phyloP scores from a whole-genome alignment of 1,139 yeast species.

The Nakaseomyces sp. region DNA sequence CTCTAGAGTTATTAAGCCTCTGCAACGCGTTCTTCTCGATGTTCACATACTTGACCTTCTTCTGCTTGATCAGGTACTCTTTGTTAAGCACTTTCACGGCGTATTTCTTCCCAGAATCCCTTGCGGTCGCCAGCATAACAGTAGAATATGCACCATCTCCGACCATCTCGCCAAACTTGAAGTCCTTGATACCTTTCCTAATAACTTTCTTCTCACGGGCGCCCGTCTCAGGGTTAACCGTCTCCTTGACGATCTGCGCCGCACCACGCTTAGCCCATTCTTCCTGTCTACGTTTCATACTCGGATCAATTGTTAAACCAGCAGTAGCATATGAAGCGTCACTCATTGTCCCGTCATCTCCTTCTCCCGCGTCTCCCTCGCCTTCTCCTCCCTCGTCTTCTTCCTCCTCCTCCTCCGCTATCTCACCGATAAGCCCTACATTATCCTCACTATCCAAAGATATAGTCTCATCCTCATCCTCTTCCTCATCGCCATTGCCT shows the following conservation, averaged over 20 bases:
- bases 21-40: constrained; percentile 71
- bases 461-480: constrained; percentile 13
- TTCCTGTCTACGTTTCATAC: constrained; percentile 19
- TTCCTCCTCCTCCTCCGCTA: constrained; percentile 6
- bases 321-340: constrained; percentile 9
- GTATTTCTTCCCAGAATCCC: constrained; percentile 45
- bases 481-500: constrained; percentile 9
- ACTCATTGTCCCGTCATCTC: constrained; percentile 7
- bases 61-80: constrained; percentile 66
- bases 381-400: constrained; percentile 6
- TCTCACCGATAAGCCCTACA: not conserved
- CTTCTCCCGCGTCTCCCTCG: too few species aligned
- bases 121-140: constrained; percentile 61
- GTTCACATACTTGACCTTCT: constrained; percentile 70
- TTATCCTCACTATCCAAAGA: constrained; percentile 2
- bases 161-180: constrained; percentile 58
- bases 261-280: constrained; percentile 33
- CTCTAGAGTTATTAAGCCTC: constrained; percentile 57
- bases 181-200: constrained; percentile 53
- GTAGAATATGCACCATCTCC: constrained; percentile 83
- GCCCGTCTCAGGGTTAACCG: constrained; percentile 40
- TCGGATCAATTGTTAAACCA: constrained; percentile 25
- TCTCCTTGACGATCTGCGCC: constrained; percentile 40
- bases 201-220: constrained; percentile 30
- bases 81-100: constrained; percentile 72